Evolutionary conservation across 2,329 filamentous ascomycete species (phyloP).

Genomic region (Atkinsonella hypoxylon): DNA sequence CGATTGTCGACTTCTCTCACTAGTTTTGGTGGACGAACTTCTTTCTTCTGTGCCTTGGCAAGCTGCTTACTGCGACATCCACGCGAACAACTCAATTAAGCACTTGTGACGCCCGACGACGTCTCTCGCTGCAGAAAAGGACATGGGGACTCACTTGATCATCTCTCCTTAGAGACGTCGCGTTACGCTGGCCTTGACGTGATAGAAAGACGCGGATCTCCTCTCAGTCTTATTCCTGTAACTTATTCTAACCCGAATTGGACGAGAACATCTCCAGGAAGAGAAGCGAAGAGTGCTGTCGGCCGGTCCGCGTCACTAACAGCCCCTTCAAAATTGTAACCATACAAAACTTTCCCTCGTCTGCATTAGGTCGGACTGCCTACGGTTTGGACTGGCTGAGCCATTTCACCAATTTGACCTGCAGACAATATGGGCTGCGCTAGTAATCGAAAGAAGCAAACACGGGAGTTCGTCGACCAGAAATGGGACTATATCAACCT

Average conservation of each 20-base stretch:
- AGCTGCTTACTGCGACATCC: not conserved
- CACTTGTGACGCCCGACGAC: not conserved
- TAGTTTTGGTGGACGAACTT: not conserved
- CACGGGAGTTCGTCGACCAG: conserved; percentile 65
- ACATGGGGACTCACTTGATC: not conserved
- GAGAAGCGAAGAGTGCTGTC: conserved; percentile 34
- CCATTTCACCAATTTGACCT: not conserved
- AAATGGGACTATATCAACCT: conserved; percentile 83
- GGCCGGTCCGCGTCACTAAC: conserved; percentile 24
- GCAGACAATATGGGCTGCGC: conserved; percentile 50
- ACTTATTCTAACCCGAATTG: not conserved
- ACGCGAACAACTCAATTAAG: not conserved
- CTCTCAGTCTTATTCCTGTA: not conserved
- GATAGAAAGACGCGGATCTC: not conserved
- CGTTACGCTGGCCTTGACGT: not conserved
- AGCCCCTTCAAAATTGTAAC: conserved; percentile 1
- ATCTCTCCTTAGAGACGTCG: not conserved
- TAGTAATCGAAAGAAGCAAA: conserved; percentile 47
- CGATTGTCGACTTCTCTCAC: not conserved
- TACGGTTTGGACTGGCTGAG: not conserved
- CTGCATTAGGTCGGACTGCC: not conserved
- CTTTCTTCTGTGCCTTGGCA: not conserved
- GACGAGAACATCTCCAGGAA: conserved; percentile 17
- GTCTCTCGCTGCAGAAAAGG: not conserved
- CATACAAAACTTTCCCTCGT: not conserved